Evolutionary conservation across 192 early-diverging fungal species (phyloP).

Genomic region (Cetraspora pellucida): DNA sequence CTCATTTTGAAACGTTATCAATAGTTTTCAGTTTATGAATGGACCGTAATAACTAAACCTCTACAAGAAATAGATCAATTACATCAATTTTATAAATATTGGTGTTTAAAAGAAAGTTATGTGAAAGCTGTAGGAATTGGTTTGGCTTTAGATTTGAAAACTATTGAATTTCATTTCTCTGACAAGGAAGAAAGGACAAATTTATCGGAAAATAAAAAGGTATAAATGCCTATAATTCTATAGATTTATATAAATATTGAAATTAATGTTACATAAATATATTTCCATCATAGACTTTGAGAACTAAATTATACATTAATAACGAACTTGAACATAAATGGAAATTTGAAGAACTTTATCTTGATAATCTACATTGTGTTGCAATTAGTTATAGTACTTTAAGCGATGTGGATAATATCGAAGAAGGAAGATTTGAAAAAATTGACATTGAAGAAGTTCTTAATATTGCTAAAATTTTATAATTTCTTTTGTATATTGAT

Average conservation of each 20-base stretch:
- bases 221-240: neutral
- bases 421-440: neutral
- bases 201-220: slow-evolving; percentile 1
- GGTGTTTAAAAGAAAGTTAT: slow-evolving; percentile 63
- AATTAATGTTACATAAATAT: neutral
- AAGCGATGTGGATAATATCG: neutral
- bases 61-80: slow-evolving; percentile 33
- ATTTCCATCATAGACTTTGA: slow-evolving; percentile 4
- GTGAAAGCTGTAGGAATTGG: slow-evolving; percentile 63
- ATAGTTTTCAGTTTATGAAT: slow-evolving; percentile 38
- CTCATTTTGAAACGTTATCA: neutral
- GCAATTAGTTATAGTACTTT: slow-evolving; percentile 2
- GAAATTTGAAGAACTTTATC: slow-evolving; percentile 30
- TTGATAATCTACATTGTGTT: slow-evolving; percentile 28
- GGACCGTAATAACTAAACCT: slow-evolving; percentile 19
- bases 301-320: slow-evolving; percentile 14
- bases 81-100: slow-evolving; percentile 51
- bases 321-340: slow-evolving; percentile 11
- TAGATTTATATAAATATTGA: neutral
- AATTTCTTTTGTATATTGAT: neutral
- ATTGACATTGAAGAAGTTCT: slow-evolving; percentile 15
- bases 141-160: slow-evolving; percentile 48
- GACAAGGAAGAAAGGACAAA: slow-evolving; percentile 20
- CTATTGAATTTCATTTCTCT: slow-evolving; percentile 48
- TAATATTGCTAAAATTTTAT: neutral